Evolutionary conservation across 768 basidiomycete genomes (phyloP).

Genomic region (Psilocybe subaeruginosa): DNA sequence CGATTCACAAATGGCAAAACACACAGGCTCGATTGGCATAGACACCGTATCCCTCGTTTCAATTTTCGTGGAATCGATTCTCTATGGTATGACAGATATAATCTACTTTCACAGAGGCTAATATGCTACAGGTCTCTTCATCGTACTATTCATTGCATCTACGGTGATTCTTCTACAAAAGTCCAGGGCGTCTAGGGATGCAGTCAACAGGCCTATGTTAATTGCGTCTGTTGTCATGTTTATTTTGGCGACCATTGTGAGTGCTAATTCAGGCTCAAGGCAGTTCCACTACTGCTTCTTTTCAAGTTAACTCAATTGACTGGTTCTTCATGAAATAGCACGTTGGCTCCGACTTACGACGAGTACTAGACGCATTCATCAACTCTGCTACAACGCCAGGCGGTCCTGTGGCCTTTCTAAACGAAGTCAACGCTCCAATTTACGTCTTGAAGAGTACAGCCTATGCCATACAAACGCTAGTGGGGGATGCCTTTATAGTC

Average conservation of each 20-base stretch:
- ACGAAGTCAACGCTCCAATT: conserved; percentile 2
- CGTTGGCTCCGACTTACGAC: conserved; percentile 7
- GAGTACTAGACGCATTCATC: conserved; percentile 12
- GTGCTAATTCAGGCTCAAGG: not conserved
- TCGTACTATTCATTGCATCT: conserved; percentile 12
- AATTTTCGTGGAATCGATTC: conserved; percentile 14
- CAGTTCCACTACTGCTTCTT: not conserved
- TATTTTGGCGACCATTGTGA: conserved; percentile 8
- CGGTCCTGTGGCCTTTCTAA: conserved; percentile 2
- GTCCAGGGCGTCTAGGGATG: not conserved
- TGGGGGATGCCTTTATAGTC: conserved; percentile 17
- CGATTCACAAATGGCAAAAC: not conserved
- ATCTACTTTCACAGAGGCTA: not conserved
- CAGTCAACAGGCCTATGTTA: conserved; percentile 10
- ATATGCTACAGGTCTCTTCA: conserved; percentile 6
- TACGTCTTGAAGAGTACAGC: conserved; percentile 10
- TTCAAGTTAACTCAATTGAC: not conserved
- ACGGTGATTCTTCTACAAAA: conserved; percentile 8
- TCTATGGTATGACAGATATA: conserved; percentile 8
- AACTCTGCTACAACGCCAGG: not conserved
- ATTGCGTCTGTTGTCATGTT: conserved; percentile 15
- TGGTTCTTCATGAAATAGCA: conserved; percentile 1
- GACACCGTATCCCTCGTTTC: conserved; percentile 14
- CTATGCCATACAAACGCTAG: conserved; percentile 12
- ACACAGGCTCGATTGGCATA: conserved; percentile 4